Evolutionary conservation across 805 yeast genomes (phyloP), one percentile per base, ranked within the genome.

Genomic region (Myxozyma sirexii): DNA sequence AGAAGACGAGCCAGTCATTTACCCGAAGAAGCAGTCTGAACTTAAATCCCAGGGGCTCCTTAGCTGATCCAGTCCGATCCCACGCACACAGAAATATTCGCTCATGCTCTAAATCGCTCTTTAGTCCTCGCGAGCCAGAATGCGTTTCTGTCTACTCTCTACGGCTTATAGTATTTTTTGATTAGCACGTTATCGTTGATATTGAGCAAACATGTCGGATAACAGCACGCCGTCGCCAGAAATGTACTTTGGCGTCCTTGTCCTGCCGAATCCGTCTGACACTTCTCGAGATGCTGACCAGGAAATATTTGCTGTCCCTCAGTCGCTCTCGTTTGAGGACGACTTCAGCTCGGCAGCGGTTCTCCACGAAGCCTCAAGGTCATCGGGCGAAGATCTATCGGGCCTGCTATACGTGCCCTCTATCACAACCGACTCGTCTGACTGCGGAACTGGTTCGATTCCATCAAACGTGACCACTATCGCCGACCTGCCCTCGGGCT

Each of bases 201-300:
- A 7, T 29, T 10, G n/a, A n/a, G n/a, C n/a, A n/a, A 29, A 7
- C 6, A 29, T 29, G 33, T 29, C 33, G 33, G 10, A 6, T 6
- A 29, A 10, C 33, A 29, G 33, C 33, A 7, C 33, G 33, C 33
- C 33, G 10, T 29, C 33, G 23, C 57, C 57, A n/a, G 47, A 43
- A 13, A 49, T 61, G 38, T 51, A 51, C 49, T 56, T 56, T 42
- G 64, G 64, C 37, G 65, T 56, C n/a, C 61, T 60, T 51, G 65
- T 62, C 10, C 45, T 62, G 27, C 65, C 65, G 6, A 60, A 51
- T 44, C 44, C 46, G 15, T 35, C 27, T 41, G 35, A 43, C 21
- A 37, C 45, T 24, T 26, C 29, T 15, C 29, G 12, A n/a, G 4
- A 35, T 3, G 37, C 10, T 41, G n/a, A 24, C 31, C 15, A 39